phyloP scores from a whole-genome alignment of 768 basidiomycete genomes.

The Hericium erinaceus region DNA sequence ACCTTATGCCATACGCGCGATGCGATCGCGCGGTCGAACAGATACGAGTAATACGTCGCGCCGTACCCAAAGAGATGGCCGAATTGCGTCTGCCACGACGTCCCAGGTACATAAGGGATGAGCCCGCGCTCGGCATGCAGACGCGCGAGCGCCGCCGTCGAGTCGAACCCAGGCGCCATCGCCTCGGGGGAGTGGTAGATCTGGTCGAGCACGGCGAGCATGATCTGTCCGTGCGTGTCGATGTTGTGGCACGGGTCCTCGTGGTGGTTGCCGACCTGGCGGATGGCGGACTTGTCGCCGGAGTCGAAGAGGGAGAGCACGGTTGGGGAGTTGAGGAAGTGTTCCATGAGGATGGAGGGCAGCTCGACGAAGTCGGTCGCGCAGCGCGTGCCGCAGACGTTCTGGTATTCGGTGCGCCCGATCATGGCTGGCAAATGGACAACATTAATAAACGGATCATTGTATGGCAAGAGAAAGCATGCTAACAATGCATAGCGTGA shows the following conservation, averaged over 20 bases:
- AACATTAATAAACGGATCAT: slow-evolving; percentile 1
- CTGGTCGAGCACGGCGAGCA: slow-evolving; percentile 85
- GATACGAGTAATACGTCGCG: slow-evolving; percentile 95
- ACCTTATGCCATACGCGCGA: slow-evolving; percentile 80
- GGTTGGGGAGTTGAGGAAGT: slow-evolving; percentile 78
- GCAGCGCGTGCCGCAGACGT: slow-evolving; percentile 94
- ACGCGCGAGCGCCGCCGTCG: slow-evolving; percentile 53
- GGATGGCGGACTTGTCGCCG: slow-evolving; percentile 29
- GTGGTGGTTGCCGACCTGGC: slow-evolving; percentile 54
- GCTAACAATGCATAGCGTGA: slow-evolving; percentile 97
- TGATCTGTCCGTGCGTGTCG: slow-evolving; percentile 86
- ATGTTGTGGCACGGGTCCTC: slow-evolving; percentile 73
- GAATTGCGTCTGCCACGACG: slow-evolving; percentile 93
- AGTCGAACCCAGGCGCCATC: slow-evolving; percentile 52
- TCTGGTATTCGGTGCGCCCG: slow-evolving; percentile 94
- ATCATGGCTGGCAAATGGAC: slow-evolving; percentile 74
- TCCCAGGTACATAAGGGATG: slow-evolving; percentile 75
- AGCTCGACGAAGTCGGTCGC: slow-evolving; percentile 98
- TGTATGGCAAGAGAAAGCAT: not conserved
- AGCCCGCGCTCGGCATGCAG: slow-evolving; percentile 65
- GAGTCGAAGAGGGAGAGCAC: slow-evolving; percentile 77
- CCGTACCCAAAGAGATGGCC: slow-evolving; percentile 95
- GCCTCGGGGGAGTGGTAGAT: slow-evolving; percentile 72
- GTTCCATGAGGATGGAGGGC: slow-evolving; percentile 98
- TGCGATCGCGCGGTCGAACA: slow-evolving; percentile 94